Evolutionary conservation across 2,329 filamentous ascomycete species (phyloP), one percentile per base, ranked within the genome.

Genomic region (Sporothrix humicola): DNA sequence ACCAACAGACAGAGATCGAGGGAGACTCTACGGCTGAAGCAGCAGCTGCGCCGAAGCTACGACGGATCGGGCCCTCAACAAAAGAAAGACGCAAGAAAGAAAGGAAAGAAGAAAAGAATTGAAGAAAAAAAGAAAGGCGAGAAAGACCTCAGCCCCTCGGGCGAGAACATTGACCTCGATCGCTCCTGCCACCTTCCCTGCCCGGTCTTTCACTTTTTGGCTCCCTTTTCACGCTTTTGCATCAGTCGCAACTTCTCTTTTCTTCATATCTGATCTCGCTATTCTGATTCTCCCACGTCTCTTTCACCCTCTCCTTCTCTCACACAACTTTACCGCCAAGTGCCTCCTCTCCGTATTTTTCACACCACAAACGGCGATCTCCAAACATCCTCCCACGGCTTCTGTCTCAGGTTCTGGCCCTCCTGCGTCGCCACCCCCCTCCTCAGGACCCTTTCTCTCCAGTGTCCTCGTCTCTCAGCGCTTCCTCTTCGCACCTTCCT

Each of bases 381-480:
- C 59, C 59, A 72, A 72, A 72, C 59, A 56, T 10, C 59, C 59
- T 73, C 73, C 66, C 59, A 73, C 73, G 31, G 72, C 73, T 61
- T 52, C 68, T 73, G 73, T 74, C 73, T 74, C 73, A 74, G 63
- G 59, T 73, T 37, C 31, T 8, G 54, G 50, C 46, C 68, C 72
- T 71, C 72, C 72, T 73, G 56, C 56, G 72, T 63, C 58, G 44
- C 65, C 69, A 72, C 37, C 10, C 15, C 37, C 23, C 68, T 8
- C 59, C 37, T 50, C 10, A 15, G 7, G 31, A 48, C 48, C 58
- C 52, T 70, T 23, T 26, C 42, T 48, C 65, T 69, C 17, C 17
- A 54, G 2, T 46, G 31, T 17, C 26, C n/a, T 46, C 13, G 1
- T 26, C 4, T 20, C 31, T 37, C 31, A 37, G 31, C 31, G 31